A percentile compares a stretch with the other conserved stretches of the same genome.
Evolutionary conservation across 495 filamentous ascomycete genomes (phyloP).

Genomic region (Cenococcum geophilum): DNA sequence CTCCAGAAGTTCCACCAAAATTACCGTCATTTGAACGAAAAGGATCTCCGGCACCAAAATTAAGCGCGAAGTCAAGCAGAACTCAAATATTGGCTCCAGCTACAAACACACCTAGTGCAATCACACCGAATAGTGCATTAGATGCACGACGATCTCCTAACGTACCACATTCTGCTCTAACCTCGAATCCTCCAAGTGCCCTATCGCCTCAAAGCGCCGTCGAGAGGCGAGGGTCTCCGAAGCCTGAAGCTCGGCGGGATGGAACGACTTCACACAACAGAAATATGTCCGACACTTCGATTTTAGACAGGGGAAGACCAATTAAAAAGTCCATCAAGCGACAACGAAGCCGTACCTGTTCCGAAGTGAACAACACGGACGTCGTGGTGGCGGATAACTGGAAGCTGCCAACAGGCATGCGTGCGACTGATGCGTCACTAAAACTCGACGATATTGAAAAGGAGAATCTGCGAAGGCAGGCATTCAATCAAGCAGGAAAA

Average conservation of each 20-base stretch:
- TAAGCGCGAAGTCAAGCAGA: slow-evolving; percentile 27
- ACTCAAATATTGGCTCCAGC: slow-evolving; percentile 22
- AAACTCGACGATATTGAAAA: slow-evolving; percentile 48
- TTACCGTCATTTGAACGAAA: slow-evolving; percentile 31
- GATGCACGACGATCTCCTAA: slow-evolving; percentile 26
- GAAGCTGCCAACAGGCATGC: slow-evolving; percentile 53
- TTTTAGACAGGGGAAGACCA: slow-evolving; percentile 56
- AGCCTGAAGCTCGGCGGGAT: slow-evolving; percentile 19
- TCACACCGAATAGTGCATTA: slow-evolving; percentile 19
- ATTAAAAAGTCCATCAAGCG: slow-evolving; percentile 42
- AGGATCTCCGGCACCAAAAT: slow-evolving; percentile 26
- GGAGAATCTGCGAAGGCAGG: slow-evolving; percentile 53
- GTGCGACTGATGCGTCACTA: slow-evolving; percentile 46
- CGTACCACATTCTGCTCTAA: slow-evolving; percentile 18
- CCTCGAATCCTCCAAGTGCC: slow-evolving; percentile 25
- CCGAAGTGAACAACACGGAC: slow-evolving; percentile 33
- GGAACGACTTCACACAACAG: slow-evolving; percentile 38
- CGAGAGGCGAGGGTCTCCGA: slow-evolving; percentile 25
- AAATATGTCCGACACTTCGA: slow-evolving; percentile 52
- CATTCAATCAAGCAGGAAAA: slow-evolving; percentile 54
- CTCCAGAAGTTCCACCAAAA: slow-evolving; percentile 46
- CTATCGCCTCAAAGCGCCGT: slow-evolving; percentile 17
- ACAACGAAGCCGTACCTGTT: slow-evolving; percentile 26
- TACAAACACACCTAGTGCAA: slow-evolving; percentile 21
- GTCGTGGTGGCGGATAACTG: slow-evolving; percentile 27